phyloP scores from a whole-genome alignment of 2,329 filamentous ascomycete species.

The Fusarium tuaranense region DNA sequence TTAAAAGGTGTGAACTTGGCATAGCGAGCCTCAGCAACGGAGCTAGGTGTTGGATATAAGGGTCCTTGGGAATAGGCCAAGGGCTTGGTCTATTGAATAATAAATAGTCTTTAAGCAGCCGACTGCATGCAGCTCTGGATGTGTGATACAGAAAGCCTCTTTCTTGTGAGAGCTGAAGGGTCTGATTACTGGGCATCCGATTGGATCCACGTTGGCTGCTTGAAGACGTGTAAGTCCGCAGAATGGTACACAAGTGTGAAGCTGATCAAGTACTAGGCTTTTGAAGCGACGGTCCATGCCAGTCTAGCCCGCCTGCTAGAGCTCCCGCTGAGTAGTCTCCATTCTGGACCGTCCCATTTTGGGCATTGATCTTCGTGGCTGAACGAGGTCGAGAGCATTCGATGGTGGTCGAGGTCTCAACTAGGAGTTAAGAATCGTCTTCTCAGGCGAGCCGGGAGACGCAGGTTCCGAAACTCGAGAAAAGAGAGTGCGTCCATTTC shows the following conservation, averaged over 20 bases:
- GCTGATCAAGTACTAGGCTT: neutral
- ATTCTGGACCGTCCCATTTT: neutral
- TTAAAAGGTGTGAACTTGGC: constrained; percentile 21
- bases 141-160: neutral
- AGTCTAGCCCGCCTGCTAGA: neutral
- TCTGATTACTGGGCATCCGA: neutral
- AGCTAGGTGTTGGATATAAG: constrained; percentile 29
- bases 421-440: neutral
- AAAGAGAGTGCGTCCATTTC: neutral
- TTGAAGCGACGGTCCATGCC: neutral
- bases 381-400: neutral
- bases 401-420: neutral
- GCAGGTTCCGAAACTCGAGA: neutral
- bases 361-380: neutral
- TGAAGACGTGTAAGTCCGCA: neutral
- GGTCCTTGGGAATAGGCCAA: constrained; percentile 5
- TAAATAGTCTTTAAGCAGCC: constrained; percentile 13
- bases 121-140: neutral
- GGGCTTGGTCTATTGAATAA: constrained; percentile 25
- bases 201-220: neutral
- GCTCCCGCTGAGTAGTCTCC: neutral
- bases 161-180: neutral
- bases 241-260: neutral
- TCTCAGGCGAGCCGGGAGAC: neutral
- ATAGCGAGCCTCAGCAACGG: constrained; percentile 31